Percentiles rank a stretch among this genome's conserved stretches.
These are phyloP conservation scores for Epichloe sylvatica DNA, from an alignment of 2,329 filamentous ascomycete species.

Conservation along the genomic window DNA sequence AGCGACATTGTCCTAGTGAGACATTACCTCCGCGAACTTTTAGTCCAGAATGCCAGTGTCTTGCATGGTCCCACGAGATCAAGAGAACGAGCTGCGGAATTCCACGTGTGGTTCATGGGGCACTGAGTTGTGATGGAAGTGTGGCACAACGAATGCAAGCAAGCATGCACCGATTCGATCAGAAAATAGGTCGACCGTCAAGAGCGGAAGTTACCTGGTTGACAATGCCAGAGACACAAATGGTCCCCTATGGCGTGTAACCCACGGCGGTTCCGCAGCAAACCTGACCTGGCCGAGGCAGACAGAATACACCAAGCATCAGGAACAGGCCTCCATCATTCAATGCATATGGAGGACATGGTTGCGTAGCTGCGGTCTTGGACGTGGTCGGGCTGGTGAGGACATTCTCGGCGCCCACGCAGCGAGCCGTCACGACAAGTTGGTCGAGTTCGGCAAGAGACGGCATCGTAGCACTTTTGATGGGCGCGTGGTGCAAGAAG, in stretches of 20 bases:
- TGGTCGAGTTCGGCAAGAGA: neutral
- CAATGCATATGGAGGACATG: constrained; percentile 34
- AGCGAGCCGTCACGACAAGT: constrained; percentile 23
- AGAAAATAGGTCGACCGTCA: too few species aligned
- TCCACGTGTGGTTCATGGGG: too few species aligned
- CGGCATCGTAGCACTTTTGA: neutral
- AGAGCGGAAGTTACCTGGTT: constrained; percentile 34
- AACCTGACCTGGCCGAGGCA: too few species aligned
- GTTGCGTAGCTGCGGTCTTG: constrained; percentile 30
- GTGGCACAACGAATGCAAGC: too few species aligned
- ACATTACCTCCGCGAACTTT: constrained; percentile 34
- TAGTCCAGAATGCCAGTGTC: constrained; percentile 33
- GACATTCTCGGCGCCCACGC: constrained; percentile 28
- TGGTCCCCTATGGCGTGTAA: too few species aligned
- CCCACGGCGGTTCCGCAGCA: too few species aligned
- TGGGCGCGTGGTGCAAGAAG: neutral
- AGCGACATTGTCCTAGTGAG: constrained; percentile 28
- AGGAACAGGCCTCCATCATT: too few species aligned
- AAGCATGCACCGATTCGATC: too few species aligned
- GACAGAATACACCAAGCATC: too few species aligned
- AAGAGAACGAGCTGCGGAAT: too few species aligned
- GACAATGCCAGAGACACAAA: constrained; percentile 23
- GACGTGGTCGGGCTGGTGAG: constrained; percentile 28
- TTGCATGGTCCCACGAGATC: too few species aligned
- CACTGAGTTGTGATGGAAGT: too few species aligned